Conservation (phyloP, 306 rosid genomes). For the Gillenia trifoliata region DNA sequence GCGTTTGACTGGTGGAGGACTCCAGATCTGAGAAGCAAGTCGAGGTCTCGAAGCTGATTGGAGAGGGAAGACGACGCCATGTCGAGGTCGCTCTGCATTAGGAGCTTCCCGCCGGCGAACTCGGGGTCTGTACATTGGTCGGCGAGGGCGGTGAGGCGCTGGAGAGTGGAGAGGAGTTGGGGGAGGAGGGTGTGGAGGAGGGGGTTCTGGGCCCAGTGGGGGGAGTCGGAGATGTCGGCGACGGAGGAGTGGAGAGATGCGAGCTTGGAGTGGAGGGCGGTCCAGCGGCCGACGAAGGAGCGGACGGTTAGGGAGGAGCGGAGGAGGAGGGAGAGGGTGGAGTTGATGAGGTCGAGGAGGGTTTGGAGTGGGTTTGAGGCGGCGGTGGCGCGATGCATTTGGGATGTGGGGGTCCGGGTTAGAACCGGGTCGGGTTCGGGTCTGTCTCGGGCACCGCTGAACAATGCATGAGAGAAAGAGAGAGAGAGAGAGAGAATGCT, state of each 20-base stretch:
- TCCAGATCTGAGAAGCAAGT: conserved; percentile 50
- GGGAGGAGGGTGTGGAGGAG: conserved; percentile 54
- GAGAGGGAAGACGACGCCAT: conserved; percentile 46
- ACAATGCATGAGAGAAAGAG: conserved; percentile 12
- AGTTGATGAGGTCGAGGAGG: conserved; percentile 43
- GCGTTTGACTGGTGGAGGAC: conserved; percentile 58
- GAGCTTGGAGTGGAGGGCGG: conserved; percentile 41
- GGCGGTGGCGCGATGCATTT: conserved; percentile 26
- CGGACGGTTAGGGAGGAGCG: conserved; percentile 40
- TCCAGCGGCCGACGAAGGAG: conserved; percentile 50
- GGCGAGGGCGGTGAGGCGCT: conserved; percentile 40
- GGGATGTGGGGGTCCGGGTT: conserved; percentile 4
- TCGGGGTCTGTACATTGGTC: conserved; percentile 31
- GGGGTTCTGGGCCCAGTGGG: conserved; percentile 51
- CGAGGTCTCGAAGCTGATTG: conserved; percentile 43
- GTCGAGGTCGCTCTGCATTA: conserved; percentile 58
- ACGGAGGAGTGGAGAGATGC: conserved; percentile 29
- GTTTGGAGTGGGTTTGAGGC: conserved; percentile 35
- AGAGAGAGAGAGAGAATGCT: not conserved
- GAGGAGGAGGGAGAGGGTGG: conserved; percentile 33
- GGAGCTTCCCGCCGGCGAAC: conserved; percentile 53
- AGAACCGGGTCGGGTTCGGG: conserved; percentile 6
- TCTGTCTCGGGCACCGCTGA: not conserved
- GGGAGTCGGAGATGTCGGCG: conserved; percentile 33
- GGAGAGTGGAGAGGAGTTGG: conserved; percentile 48